Conservation (phyloP, 306 rosid genomes). For the Fragaria nilgerrensis region DNA sequence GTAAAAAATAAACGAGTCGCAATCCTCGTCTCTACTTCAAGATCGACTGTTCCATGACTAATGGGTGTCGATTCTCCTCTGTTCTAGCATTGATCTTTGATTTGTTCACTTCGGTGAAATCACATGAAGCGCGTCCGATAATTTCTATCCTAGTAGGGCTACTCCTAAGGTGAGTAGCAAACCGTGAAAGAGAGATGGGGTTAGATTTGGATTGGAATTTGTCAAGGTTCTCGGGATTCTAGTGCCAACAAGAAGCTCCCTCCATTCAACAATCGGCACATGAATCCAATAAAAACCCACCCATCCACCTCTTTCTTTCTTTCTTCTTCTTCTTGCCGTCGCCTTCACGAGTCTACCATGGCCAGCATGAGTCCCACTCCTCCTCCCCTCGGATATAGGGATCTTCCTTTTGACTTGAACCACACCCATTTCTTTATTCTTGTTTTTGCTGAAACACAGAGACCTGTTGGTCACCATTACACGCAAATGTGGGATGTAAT, state of each 20-base stretch:
- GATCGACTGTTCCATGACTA: too few relatives aligned
- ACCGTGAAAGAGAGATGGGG: background rate
- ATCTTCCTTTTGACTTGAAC: conserved; percentile 59
- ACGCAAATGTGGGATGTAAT: conserved; percentile 51
- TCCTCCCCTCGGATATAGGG: conserved; percentile 43
- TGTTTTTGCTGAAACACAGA: background rate
- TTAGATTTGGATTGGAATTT: background rate
- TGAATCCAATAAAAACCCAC: conserved; percentile 49
- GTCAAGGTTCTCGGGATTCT: conserved; percentile 25
- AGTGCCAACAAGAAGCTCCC: background rate
- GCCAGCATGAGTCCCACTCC: conserved; percentile 30
- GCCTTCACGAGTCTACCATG: conserved; percentile 76
- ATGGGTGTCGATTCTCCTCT: too few relatives aligned
- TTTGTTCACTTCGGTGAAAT: background rate
- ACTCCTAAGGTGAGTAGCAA: background rate
- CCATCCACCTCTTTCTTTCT: conserved; percentile 12
- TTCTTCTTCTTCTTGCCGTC: conserved; percentile 51
- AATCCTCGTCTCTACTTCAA: too few relatives aligned
- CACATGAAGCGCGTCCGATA: too few relatives aligned
- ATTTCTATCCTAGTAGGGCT: too few relatives aligned
- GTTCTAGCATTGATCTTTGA: background rate
- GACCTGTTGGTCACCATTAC: conserved; percentile 21
- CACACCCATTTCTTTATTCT: background rate
- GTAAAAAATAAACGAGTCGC: too few relatives aligned
- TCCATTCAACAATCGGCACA: conserved; percentile 25